Conservation (phyloP, 164 flowering plant species). For the Piper longum region DNA sequence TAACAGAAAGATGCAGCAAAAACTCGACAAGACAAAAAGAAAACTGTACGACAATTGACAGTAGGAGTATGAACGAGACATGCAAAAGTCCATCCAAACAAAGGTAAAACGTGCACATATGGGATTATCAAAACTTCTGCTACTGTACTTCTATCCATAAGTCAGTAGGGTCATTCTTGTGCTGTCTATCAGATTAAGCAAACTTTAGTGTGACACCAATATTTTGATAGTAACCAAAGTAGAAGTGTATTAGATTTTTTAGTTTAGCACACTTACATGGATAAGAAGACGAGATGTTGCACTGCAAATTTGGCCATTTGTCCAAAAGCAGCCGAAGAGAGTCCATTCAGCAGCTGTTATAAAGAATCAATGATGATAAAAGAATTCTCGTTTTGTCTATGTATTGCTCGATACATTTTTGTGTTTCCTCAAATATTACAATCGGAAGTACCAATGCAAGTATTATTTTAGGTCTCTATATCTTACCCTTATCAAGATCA, state of each 20-base stretch:
- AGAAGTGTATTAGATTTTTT: not conserved
- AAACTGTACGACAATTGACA: no score
- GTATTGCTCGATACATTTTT: not conserved
- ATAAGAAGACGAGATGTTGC: conserved; percentile 93
- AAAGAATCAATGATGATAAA: conserved; percentile 2
- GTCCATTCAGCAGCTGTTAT: conserved; percentile 93
- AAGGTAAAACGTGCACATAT: no score
- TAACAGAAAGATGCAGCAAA: no score
- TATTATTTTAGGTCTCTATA: not conserved
- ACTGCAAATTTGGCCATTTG: conserved; percentile 99
- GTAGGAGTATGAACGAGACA: no score
- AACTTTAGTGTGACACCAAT: no score
- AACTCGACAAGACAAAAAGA: no score
- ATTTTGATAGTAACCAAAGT: no score
- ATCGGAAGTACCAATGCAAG: not conserved
- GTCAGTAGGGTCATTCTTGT: no score
- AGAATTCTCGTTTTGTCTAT: not conserved
- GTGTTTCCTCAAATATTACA: not conserved
- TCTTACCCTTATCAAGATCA: conserved; percentile 72
- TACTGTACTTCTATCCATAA: no score
- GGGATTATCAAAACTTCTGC: no score
- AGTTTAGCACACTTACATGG: conserved; percentile 45
- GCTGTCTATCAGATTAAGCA: no score
- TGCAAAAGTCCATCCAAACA: no score
- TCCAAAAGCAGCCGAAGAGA: conserved; percentile 90